Evolutionary conservation across 2,329 filamentous ascomycete species (phyloP), one percentile per base, ranked within the genome.

Genomic region (Microsporum audouinii): DNA sequence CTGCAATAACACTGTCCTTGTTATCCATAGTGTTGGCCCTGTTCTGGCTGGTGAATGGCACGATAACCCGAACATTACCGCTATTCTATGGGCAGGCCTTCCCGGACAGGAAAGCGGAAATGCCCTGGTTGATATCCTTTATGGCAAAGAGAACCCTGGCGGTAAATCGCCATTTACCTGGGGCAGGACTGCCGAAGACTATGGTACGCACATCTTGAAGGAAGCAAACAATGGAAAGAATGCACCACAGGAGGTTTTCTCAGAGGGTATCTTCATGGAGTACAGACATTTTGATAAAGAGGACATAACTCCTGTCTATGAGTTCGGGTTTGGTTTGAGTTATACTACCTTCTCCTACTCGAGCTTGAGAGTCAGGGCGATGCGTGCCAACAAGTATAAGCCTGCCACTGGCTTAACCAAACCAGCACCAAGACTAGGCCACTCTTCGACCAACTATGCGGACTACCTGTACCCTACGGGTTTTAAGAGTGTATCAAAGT

Each of bases 1-100:
- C 64, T 91, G 87, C 79, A 85, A 87, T 77, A 96, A 96, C 80
- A 96, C 91, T 10, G 87, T 97, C 63, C 89, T 97, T 14, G 84
- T 96, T 61, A 87, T 97, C 62, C 92, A 97, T 77, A 90, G 88
- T 1, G 83, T 86, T 2, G 91, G 91, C 0, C 84, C 91, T 0
- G 88, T 95, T 3, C 76, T 95, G 0, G 75, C 96, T 29, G 83
- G 85, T 10, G 83, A 89, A 56, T 79, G 77, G 75, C 73, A 78
- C 38, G 69, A 77, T 61, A 73, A 87, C 68, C 82, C 83, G 2
- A 89, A 88, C 68, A 82, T 92, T 65, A 88, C 86, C 57, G 88
- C 85, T 41, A 86, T 91, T 61, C 77, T 91, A 17, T 90, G 86
- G 82, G 87, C 87, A 53, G 87, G 87, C 67, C 77, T 91, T 47